phyloP scores from a whole-genome alignment of 441 rosid genomes.

The Brassica hybrid region DNA sequence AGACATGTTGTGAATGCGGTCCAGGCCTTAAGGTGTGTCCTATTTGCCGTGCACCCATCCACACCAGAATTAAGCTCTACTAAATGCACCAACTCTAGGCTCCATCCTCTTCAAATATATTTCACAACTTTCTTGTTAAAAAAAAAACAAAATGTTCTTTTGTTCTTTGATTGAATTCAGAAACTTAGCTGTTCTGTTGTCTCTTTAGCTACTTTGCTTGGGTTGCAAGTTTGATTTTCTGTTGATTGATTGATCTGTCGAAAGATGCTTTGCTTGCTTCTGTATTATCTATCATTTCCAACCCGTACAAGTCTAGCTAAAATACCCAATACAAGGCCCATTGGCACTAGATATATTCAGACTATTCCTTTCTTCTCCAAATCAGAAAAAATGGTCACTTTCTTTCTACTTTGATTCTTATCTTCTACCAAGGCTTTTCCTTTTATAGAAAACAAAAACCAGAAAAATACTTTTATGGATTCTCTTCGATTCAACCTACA shows the following conservation, averaged over 20 bases:
- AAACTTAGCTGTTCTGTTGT: neutral
- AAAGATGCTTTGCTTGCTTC: neutral
- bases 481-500: neutral
- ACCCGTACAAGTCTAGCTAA: neutral
- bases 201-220: neutral
- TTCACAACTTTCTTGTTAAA: slow-evolving; percentile 3
- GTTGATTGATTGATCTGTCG: neutral
- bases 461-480: neutral
- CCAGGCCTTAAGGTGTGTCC: slow-evolving; percentile 62
- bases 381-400: neutral
- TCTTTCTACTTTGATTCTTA: slow-evolving; percentile 4
- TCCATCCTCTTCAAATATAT: slow-evolving; percentile 3
- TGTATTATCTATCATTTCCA: neutral
- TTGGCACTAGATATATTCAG: neutral
- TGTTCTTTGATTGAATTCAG: slow-evolving; percentile 35
- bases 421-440: neutral
- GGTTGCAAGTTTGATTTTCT: neutral
- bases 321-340: neutral
- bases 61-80: slow-evolving; percentile 72
- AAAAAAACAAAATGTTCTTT: slow-evolving; percentile 11
- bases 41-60: slow-evolving; percentile 63
- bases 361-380: slow-evolving; percentile 1
- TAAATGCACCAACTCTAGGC: slow-evolving; percentile 5
- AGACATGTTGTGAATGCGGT: slow-evolving; percentile 76
- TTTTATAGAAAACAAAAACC: neutral